Percentiles rank a stretch among this genome's conserved stretches.
Evolutionary conservation across 2,329 filamentous ascomycete species (phyloP).

Genomic region (Kalmusia sp.): DNA sequence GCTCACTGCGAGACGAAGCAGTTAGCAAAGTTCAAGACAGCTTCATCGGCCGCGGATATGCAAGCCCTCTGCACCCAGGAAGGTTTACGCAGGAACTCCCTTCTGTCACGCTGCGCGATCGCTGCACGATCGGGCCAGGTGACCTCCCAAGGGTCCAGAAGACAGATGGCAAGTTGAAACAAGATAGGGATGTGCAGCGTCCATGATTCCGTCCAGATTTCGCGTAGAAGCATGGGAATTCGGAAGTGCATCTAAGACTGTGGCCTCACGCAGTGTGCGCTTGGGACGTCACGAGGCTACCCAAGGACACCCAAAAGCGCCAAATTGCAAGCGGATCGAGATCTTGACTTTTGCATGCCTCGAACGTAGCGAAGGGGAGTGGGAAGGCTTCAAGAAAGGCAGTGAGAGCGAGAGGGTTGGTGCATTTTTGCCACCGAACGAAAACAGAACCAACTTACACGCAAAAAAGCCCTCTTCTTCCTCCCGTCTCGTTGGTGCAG

Average conservation of each 20-base stretch:
- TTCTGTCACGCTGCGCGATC: slow-evolving; percentile 42
- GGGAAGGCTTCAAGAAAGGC: slow-evolving; percentile 12
- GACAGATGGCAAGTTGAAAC: slow-evolving; percentile 20
- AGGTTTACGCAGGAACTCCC: slow-evolving; percentile 53
- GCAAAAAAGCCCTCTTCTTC: slow-evolving; percentile 97
- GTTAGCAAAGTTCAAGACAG: slow-evolving; percentile 39
- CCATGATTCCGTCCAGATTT: slow-evolving; percentile 9
- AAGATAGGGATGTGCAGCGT: slow-evolving; percentile 28
- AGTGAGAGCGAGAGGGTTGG: slow-evolving; percentile 12
- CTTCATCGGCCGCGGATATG: slow-evolving; percentile 37
- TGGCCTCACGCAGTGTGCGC: slow-evolving; percentile 28
- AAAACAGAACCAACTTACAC: slow-evolving; percentile 68
- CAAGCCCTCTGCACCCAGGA: slow-evolving; percentile 47
- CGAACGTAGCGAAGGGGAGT: slow-evolving; percentile 11
- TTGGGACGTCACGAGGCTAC: slow-evolving; percentile 37
- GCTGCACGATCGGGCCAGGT: slow-evolving; percentile 34
- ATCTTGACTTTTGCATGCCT: slow-evolving; percentile 21
- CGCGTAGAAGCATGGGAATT: slow-evolving; percentile 17
- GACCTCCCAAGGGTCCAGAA: slow-evolving; percentile 22
- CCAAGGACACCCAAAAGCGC: slow-evolving; percentile 17
- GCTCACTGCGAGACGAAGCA: slow-evolving; percentile 70
- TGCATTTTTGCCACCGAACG: slow-evolving; percentile 22
- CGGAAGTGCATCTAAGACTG: slow-evolving; percentile 34
- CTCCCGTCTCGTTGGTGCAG: slow-evolving; percentile 82
- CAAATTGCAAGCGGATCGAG: slow-evolving; percentile 19